A percentile compares a stretch with the other conserved stretches of the same genome.
phyloP scores from a whole-genome alignment of 1,139 yeast genomes.

The Pichia sp. region DNA sequence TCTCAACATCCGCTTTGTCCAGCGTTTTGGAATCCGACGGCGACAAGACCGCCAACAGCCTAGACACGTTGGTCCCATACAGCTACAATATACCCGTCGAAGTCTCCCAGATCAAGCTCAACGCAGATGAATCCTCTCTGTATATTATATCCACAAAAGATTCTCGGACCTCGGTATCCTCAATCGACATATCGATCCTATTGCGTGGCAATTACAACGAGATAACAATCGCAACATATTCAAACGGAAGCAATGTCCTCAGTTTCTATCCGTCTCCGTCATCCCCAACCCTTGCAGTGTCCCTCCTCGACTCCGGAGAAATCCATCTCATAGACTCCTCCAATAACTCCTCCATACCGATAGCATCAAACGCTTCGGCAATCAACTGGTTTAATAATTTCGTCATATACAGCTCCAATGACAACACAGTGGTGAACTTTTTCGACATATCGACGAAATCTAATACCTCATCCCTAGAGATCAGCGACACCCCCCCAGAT shows the following conservation, averaged over 20 bases:
- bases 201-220: slow-evolving; percentile 12
- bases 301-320: slow-evolving; percentile 11
- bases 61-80: slow-evolving; percentile 9
- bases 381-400: slow-evolving; percentile 13
- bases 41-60: background rate
- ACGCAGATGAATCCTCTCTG: slow-evolving; percentile 13
- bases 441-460: background rate
- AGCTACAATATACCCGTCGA: slow-evolving; percentile 17
- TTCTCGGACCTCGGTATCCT: background rate
- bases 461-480: too few relatives aligned
- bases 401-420: background rate
- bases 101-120: slow-evolving; percentile 18
- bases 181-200: slow-evolving; percentile 9
- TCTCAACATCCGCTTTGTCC: slow-evolving; percentile 20
- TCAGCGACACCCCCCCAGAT: background rate
- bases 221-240: background rate
- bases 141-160: slow-evolving; percentile 9
- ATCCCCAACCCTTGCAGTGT: background rate
- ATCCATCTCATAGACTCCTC: slow-evolving; percentile 7
- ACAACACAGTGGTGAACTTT: slow-evolving; percentile 5
- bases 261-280: slow-evolving; percentile 13
- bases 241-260: background rate
- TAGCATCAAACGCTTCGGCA: slow-evolving; percentile 8
- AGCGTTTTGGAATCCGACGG: slow-evolving; percentile 19
- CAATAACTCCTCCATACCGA: background rate